These are phyloP conservation scores for Galeopsis tetrahit DNA, from an alignment of 257 asterid genomes.

Conservation along the genomic window DNA sequence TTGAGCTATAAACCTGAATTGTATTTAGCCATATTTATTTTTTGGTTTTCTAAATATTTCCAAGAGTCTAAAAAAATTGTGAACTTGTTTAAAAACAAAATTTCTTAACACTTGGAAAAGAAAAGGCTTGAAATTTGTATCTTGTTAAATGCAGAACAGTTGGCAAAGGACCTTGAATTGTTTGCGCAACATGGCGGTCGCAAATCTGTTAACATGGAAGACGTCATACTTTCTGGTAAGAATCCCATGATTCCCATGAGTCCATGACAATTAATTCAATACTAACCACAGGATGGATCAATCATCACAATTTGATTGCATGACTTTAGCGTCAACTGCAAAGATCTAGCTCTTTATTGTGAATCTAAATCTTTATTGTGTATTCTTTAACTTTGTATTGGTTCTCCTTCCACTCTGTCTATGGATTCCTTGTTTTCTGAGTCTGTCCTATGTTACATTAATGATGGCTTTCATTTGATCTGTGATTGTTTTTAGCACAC, in stretches of 20 bases:
- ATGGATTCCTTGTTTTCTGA: neutral
- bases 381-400: no score
- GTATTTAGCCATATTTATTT: neutral
- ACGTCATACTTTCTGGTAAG: constrained; percentile 88
- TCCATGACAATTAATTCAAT: neutral
- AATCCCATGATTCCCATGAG: no score
- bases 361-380: no score
- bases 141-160: constrained; percentile 66
- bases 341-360: neutral
- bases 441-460: neutral
- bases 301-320: constrained; percentile 10
- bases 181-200: constrained; percentile 89
- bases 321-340: neutral
- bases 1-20: neutral
- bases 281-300: constrained; percentile 3
- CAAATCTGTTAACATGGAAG: constrained; percentile 95
- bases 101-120: constrained; percentile 2
- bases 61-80: neutral
- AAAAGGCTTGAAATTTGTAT: constrained; percentile 3
- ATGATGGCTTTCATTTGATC: constrained; percentile 13
- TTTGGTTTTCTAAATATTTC: constrained; percentile 1
- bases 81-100: neutral
- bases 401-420: neutral
- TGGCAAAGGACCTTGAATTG: constrained; percentile 88
- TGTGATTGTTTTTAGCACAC: constrained; percentile 62